Conservation (phyloP, 371 early-diverging fungal species). For the Mycotypha africana region DNA sequence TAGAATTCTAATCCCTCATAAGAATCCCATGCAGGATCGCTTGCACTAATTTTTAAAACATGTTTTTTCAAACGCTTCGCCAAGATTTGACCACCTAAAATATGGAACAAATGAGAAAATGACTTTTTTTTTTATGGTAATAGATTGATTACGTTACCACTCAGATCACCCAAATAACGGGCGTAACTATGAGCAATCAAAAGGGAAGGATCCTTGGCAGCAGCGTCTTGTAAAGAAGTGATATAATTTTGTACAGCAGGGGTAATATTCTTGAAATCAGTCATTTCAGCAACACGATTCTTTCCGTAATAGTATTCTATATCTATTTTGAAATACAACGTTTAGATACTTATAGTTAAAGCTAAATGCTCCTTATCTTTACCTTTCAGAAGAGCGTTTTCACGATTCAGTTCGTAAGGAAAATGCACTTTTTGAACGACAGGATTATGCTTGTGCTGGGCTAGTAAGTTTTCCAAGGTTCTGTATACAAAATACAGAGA, state of each 20-base stretch:
- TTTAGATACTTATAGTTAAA: no score
- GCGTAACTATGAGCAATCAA: conserved; percentile 55
- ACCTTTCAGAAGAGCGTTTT: conserved; percentile 34
- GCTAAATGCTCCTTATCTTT: conserved; percentile 2
- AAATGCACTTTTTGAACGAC: conserved; percentile 46
- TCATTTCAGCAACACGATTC: conserved; percentile 36
- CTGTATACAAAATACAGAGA: conserved; percentile 40
- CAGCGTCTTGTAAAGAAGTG: conserved; percentile 38
- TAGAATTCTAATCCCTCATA: conserved; percentile 47
- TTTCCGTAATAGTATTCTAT: conserved; percentile 51
- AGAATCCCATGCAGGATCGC: conserved; percentile 34
- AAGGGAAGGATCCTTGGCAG: conserved; percentile 40
- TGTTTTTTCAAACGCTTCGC: conserved; percentile 49
- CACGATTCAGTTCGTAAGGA: conserved; percentile 46
- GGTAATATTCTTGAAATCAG: conserved; percentile 27
- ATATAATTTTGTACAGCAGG: conserved; percentile 47
- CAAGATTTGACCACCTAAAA: conserved; percentile 51
- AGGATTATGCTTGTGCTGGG: conserved; percentile 39
- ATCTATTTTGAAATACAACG: no score
- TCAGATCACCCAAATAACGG: conserved; percentile 59
- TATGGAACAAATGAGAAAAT: no score
- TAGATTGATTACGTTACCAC: conserved; percentile 19
- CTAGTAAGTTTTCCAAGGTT: conserved; percentile 44
- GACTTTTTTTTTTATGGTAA: no score
- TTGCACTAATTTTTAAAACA: conserved; percentile 30